These are phyloP conservation scores for Hericium rajendrae DNA, from an alignment of 768 basidiomycete genomes.

Conservation along the genomic window DNA sequence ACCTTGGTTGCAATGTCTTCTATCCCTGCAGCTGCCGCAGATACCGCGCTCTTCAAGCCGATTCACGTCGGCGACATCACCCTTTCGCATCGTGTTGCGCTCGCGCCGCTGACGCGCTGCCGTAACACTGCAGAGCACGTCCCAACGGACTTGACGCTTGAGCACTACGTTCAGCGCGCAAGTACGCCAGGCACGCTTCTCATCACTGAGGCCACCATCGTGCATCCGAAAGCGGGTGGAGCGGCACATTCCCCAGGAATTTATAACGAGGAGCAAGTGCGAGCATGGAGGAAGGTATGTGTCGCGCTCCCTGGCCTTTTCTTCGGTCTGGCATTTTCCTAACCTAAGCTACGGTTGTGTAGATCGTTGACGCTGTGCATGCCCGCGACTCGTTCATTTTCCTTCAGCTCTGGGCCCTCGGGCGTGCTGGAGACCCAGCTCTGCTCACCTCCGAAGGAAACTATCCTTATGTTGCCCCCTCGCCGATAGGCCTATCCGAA, in stretches of 20 bases:
- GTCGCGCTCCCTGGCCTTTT: not conserved
- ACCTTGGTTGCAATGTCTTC: too few species aligned
- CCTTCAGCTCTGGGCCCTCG: conserved; percentile 29
- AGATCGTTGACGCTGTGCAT: conserved; percentile 25
- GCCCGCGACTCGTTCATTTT: conserved; percentile 23
- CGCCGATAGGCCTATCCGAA: not conserved
- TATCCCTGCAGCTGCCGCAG: not conserved
- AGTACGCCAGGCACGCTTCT: not conserved
- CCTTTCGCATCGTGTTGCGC: conserved; percentile 22
- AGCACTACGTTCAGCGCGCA: conserved; percentile 5
- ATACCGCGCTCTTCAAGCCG: not conserved
- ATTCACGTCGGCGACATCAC: not conserved
- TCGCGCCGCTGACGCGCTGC: conserved; percentile 17
- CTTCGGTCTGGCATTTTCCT: too few species aligned
- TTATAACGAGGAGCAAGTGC: not conserved
- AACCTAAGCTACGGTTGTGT: not conserved
- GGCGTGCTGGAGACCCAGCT: conserved; percentile 15
- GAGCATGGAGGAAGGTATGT: not conserved
- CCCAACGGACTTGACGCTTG: not conserved
- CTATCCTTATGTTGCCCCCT: not conserved
- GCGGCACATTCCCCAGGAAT: not conserved
- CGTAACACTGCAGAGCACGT: conserved; percentile 8
- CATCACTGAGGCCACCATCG: not conserved
- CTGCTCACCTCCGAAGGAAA: conserved; percentile 8
- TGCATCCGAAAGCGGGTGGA: not conserved